Base-by-base conservation (phyloP, 2,329 filamentous ascomycete species). In the Didymellaceae sp. region DNA sequence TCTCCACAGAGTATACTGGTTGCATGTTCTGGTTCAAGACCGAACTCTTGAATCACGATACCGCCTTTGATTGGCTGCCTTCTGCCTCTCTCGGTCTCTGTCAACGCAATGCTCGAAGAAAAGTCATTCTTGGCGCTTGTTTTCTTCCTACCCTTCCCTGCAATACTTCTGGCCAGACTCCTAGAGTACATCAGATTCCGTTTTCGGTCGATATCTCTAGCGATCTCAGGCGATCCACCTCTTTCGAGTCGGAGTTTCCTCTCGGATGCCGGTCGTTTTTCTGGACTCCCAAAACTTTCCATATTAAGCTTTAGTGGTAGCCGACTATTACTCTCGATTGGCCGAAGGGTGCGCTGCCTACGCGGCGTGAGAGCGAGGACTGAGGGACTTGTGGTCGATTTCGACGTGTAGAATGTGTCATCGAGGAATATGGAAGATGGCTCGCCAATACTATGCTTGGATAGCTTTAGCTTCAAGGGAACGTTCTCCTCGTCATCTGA, bases 311-410 rank as follows among this genome's bases (percentile, higher is more conserved):
- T 66, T 18, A 59, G 48, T 17, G 70, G 45, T 4, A 71, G 48
- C 5, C 60, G 54, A 14, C 64, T 68, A 33, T 72, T 72, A 37
- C 65, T 65, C 21, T 65, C 63, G 6, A 72, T 60, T 7, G 68
- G 63, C 17, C 68, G 58, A n/a, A 73, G 53, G 8, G 68, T 50
- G 6, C 70, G 65, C 50, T 72, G 70, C 39, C 65, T 70, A 20
- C 60, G 64, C 5, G 68, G 65, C 28, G 61, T 65, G 2, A 62
- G 50, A 3, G 37, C 33, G 33, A 55, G 38, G 6, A 8, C 37
- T 6, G 54, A 37, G 8, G 53, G 37, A 3, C 17, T 47, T 1
- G 41, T 43, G 11, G 57, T 34, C 13, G 55, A 47, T 34, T 66
- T 68, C 2, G 61, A 60, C 13, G 62, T 50, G 13, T 63, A 50